Percentiles rank a stretch among this genome's conserved stretches.
phyloP scores from a whole-genome alignment of 495 filamentous ascomycete species.

The Xylaria grammica region DNA sequence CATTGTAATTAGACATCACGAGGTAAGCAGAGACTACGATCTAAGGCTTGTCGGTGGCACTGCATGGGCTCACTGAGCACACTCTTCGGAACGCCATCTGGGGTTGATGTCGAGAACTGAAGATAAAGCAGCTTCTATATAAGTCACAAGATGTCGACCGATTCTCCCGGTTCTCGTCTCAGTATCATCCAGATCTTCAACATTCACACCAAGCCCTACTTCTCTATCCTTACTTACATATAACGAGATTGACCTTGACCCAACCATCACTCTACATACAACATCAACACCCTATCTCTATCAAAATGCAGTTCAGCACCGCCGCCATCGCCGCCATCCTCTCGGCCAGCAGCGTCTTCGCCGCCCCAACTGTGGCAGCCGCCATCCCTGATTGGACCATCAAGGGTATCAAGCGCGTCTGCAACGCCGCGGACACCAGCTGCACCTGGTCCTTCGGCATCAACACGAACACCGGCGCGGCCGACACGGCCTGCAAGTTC shows the following conservation, averaged over 20 bases:
- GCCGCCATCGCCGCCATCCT: constrained; percentile 38
- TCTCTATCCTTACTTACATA: neutral
- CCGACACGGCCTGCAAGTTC: constrained; percentile 39
- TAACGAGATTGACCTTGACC: neutral
- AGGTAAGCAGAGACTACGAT: constrained; percentile 20
- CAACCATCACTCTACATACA: constrained; percentile 24
- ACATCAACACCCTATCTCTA: constrained; percentile 25
- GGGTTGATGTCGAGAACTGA: neutral
- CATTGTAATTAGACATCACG: constrained; percentile 23
- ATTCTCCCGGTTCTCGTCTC: constrained; percentile 1
- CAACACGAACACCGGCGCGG: constrained; percentile 36
- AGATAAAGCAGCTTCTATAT: constrained; percentile 12
- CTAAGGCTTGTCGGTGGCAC: constrained; percentile 17
- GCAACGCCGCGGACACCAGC: constrained; percentile 44
- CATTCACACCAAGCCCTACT: neutral
- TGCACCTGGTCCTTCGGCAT: constrained; percentile 53
- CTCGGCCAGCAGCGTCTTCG: constrained; percentile 43
- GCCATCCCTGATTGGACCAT: constrained; percentile 47
- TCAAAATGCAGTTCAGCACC: constrained; percentile 51
- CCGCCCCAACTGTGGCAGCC: constrained; percentile 32
- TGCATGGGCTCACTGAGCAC: neutral
- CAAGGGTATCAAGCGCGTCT: constrained; percentile 46
- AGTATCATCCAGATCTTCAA: constrained; percentile 15
- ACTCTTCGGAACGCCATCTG: neutral
- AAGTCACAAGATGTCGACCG: neutral